Base-by-base conservation (phyloP, 768 basidiomycete species). In the Cantharellus cinnabarinus region DNA sequence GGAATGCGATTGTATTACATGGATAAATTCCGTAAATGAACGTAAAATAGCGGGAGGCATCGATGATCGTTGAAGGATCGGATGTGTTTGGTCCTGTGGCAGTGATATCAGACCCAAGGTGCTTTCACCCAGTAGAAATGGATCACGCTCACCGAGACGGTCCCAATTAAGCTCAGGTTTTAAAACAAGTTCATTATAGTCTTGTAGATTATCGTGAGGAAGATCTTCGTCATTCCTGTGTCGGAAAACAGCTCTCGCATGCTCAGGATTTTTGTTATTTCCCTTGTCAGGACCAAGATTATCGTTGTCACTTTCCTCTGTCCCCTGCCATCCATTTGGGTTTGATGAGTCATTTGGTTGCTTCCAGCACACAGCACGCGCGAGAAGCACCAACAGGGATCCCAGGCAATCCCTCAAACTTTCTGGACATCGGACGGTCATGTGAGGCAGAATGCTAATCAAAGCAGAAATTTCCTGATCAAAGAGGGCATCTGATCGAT, bases 1-100 rank as follows among this genome's bases (percentile, higher is more conserved):
- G 69, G 68, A 95, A 95, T 58, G 76, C 77, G 60, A 94, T 72
- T 48, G 86, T 75, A 71, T 93, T 95, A 70, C 82, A 85, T 1
- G 91, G 91, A 72, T 88, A 95, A 54, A 91, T 78, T 65, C 89
- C 91, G 70, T 93, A 94, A 62, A 95, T 73, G 51, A 76, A 76
- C 2, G 82, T 82, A 70, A 90, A 90, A 65, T 79, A 86, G 50
- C 72, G 75, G 20, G 79, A 75, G 14, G 80, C 75, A 29, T 65
- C 65, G 3, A 79, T 77, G n/a, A 73, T 68, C 1, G 73, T 73
- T 5, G 75, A 71, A 62, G 76, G 72, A 66, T 85, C 80, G 1
- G 79, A 74, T 64, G 74, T 72, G 55, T 84, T 80, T 65, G 59
- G 35, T 41, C 20, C 29, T 61, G 29, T 42, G 29, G 5, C 10